Evolutionary conservation across 2,329 filamentous ascomycete species (phyloP), one percentile per base, ranked within the genome.

Genomic region (Emmonsiellopsis sp.): DNA sequence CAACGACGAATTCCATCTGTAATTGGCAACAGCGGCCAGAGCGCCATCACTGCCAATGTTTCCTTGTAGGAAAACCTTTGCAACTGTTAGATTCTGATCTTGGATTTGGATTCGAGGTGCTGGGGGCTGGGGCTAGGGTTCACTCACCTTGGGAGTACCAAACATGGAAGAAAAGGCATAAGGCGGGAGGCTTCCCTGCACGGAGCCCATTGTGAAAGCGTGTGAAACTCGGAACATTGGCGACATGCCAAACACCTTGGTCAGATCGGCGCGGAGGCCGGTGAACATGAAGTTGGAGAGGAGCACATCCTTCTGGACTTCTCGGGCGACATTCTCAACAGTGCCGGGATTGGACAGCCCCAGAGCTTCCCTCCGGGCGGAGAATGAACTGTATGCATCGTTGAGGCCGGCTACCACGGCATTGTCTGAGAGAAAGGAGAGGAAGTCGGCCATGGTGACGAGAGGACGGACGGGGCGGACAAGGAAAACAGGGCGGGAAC

Each of bases 211-310:
- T 53, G 92, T 86, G 71, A 98, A 93, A 63, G 93, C 88, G 76
- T 98, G 93, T 60, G 92, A 96, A 63, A 96, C 87, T 75, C 97
- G 92, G 80, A 98, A 98, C 62, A 97, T 77, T 55, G 93, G 93
- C 54, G 85, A 83, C 71, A 95, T 83, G 80, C 90, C 93, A 76
- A 97, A 95, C 68, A 89, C 85, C 80, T 96, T 97, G 69, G 90
- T 96, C 69, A 97, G 78, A 73, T 98, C 93, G 71, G 92, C 94
- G 69, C 92, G 88, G 71, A 98, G 81, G 65, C 93, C 93, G 44
- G 88, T 87, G 78, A 98, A 97, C 84, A 93, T 94, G 72, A 89
- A 87, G 78, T 96, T 95, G 75, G 86, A 93, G 66, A 96, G 83
- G 70, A 97, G 86, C 63, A 96, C 91, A 81, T 96, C 91, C 74